Base-by-base conservation (phyloP, 1,139 yeast species). In the Suhomyces wounanorum region DNA sequence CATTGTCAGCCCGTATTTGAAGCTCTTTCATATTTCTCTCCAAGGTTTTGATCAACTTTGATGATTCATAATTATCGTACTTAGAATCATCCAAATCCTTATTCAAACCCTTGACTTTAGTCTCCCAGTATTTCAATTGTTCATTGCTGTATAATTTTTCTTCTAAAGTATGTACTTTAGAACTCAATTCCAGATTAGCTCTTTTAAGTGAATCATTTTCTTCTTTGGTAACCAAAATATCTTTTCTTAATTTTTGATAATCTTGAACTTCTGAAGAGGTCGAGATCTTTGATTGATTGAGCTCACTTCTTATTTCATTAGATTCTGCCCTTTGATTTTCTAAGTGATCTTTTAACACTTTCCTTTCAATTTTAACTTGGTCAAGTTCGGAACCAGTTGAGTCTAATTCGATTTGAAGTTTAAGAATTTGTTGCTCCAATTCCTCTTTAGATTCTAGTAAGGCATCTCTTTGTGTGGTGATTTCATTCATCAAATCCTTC, bases 401-500 rank as follows among this genome's bases (percentile, higher is more conserved):
- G 40, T 80, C 80, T 50, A 81, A 73, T 49, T 77, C 76, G 28
- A 68, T 68, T 25, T 72, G 72, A 16, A 83, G 66, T 1, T 69
- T 70, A 42, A 73, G 65, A n/a, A 83, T 66, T 44, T 78, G 73
- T 8, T 65, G 66, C 58, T 82, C 84, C 37, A 85, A 63, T 4
- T 61, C 61, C 31, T 76, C 78, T 58, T 82, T 82, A 2, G 79
- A 76, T 17, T 65, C 69, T 47, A 80, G 63, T 40, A 86, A 67
- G 30, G 71, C 65, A 62, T 79, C 82, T 62, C 87, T 71, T 62
- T 84, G 82, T 23, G 58, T 58, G 14, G 77, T 65, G 33, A 84
- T 62, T 52, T 82, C 84, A 39, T 72, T 79, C 50, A 82, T 77
- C 8, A 83, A 70, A 17, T 78, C 78, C 55, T 81, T 81, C 61